Base-by-base conservation (phyloP, 495 filamentous ascomycete genomes). In the Cladorrhinum samala region DNA sequence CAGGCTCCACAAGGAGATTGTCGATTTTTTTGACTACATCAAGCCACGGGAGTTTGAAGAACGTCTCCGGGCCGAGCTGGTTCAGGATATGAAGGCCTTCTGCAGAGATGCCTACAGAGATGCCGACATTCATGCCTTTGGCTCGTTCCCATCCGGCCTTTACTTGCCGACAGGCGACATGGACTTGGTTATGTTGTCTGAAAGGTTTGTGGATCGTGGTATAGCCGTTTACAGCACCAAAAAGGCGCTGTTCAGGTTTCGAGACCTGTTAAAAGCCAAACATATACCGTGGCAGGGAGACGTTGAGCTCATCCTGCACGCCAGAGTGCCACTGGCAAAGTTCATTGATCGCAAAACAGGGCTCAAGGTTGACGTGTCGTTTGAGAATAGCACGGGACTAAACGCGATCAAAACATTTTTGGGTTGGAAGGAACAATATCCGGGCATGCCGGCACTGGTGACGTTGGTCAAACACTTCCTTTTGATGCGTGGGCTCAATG, bases 131-230 rank as follows among this genome's bases (percentile, higher is more conserved):
- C 74, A 77, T 17, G 74, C 83, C 9, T 98, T 97, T 68, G 93
- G 93, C 14, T 97, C 93, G 0, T 98, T 90, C 59, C 87, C 88
- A 13, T 88, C 89, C 8, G 89, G 88, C 0, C 73, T 96, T 11
- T 97, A 96, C 63, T 78, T 98, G 3, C 93, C 93, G 0, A 93
- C 84, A 1, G 88, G 84, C 3, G 93, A 98, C 68, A 91, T 98
- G 76, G 93, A 98, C 66, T 72, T 97, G 30, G 92, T 94, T 2
- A 72, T 91, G n/a, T 76, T 91, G 30, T 93, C 91, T 0, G 63
- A 78, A 0, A 62, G 61, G n/a, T 91, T 79, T 60, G 66, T 75
- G 8, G 58, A 68, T 0, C 62, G 61, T 11, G 67, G 67, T 4
- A 19, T 48, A 0, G 53, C 73, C 16, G 58, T 60, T 18, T 79